These are phyloP conservation scores for Taxillus chinensis DNA, from an alignment of 164 flowering plant species.

Conservation along the genomic window DNA sequence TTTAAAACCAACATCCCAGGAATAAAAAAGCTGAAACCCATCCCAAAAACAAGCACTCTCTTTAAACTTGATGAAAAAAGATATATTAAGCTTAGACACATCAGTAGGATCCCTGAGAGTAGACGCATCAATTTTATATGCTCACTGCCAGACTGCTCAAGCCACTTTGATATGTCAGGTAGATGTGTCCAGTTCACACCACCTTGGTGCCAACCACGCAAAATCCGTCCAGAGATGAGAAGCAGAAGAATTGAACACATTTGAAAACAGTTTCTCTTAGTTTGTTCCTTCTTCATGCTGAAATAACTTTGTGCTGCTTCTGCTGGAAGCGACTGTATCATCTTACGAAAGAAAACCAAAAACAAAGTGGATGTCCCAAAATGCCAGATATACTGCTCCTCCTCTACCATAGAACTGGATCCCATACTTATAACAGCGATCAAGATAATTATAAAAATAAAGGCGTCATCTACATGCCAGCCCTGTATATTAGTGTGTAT, in stretches of 20 bases:
- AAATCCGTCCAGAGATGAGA: conserved; percentile 64
- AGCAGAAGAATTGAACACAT: conserved; percentile 31
- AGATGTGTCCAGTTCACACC: conserved; percentile 95
- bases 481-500: conserved; percentile 1
- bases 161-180: conserved; percentile 90
- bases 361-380: conserved; percentile 57
- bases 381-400: conserved; percentile 95
- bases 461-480: conserved; percentile 55
- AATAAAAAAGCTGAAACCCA: conserved; percentile 27
- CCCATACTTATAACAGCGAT: conserved; percentile 63
- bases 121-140: conserved; percentile 35
- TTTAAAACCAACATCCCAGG: conserved; percentile 46
- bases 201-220: conserved; percentile 99
- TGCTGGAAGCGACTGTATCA: conserved; percentile 23
- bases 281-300: conserved; percentile 13
- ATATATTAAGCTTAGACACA: conserved; percentile 26
- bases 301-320: conserved; percentile 8
- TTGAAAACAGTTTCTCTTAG: conserved; percentile 10
- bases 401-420: conserved; percentile 95
- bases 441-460: conserved; percentile 28
- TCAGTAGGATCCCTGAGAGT: conserved; percentile 33
- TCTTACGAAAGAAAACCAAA: conserved; percentile 51
- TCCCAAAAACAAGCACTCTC: conserved; percentile 16
- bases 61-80: conserved; percentile 22
- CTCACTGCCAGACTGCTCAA: conserved; percentile 45